Evolutionary conservation across 2,329 filamentous ascomycete genomes (phyloP), one percentile per base, ranked within the genome.

Genomic region (Xylaria hypoxylon): DNA sequence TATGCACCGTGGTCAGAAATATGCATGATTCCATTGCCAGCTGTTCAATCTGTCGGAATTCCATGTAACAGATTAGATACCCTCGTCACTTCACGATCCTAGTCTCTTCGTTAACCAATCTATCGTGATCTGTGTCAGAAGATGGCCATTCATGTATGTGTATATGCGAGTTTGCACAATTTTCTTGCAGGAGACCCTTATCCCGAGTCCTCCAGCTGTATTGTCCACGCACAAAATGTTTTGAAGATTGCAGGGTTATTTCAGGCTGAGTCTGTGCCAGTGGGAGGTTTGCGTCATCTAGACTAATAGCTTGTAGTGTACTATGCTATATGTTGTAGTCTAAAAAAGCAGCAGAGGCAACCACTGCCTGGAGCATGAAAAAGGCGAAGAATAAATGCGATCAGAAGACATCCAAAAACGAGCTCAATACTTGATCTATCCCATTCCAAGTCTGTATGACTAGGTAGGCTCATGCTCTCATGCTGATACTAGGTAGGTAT

Each of bases 1-100:
- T 52, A 69, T 71, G 70, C 69, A 70, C 62, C 59, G 51, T 58
- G 61, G 65, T 68, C 67, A 69, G 59, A 68, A 67, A 62, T 67
- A 65, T 69, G 68, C 70, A 73, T 64, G 61, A 73, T 66, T 58
- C 71, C 62, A 69, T 50, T 53, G 69, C 68, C 65, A 71, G 63
- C 60, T 71, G 65, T 68, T 64, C 68, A 68, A 52, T 59, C 42
- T 65, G 35, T 62, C 62, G 45, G 62, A 40, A 44, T 22, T 28
- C 56, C 62, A 59, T 60, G 60, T 59, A 58, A 45, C 55, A 55
- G 63, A 63, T 61, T 55, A 58, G 50, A 51, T 62, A 61, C 47
- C 47, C 35, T 58, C 26, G 53, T 45, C 38, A 48, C 44, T 44
- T 55, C 47, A 45, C 47, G 26, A 52, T 62, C 33, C 48, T 35